Evolutionary conservation across 2,329 filamentous ascomycete species (phyloP).

Genomic region (Ophiostoma piceae): DNA sequence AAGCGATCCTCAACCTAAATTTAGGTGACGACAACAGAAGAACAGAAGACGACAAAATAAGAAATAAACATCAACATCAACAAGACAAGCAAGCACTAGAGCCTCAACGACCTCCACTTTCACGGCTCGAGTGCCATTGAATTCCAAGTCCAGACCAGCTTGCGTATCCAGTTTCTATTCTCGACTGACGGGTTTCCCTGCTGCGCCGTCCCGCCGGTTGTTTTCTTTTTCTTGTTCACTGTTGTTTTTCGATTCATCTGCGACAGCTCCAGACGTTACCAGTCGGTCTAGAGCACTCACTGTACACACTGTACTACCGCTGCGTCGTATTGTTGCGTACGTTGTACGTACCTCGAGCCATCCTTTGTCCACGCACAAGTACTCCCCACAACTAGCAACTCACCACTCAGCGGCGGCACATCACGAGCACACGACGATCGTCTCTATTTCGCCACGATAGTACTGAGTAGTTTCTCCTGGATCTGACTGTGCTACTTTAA

Average conservation of each 20-base stretch:
- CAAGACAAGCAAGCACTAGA: not conserved
- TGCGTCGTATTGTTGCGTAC: no score
- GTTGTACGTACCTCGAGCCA: not conserved
- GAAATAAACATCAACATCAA: not conserved
- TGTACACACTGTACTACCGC: not conserved
- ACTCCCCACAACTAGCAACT: not conserved
- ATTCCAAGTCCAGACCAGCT: not conserved
- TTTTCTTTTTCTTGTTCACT: not conserved
- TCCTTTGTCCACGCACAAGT: not conserved
- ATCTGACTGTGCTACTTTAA: not conserved
- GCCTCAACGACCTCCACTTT: not conserved
- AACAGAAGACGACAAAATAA: not conserved
- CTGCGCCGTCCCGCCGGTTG: not conserved
- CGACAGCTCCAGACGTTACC: not conserved
- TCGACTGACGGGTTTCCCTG: not conserved
- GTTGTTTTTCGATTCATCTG: not conserved
- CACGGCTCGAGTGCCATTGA: not conserved
- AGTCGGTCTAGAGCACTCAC: not conserved
- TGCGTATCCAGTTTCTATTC: conserved; percentile 1
- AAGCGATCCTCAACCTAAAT: not conserved
- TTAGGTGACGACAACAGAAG: not conserved
- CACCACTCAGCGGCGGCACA: not conserved
- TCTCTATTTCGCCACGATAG: not conserved
- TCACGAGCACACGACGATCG: not conserved
- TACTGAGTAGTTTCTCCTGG: not conserved